phyloP scores from a whole-genome alignment of 495 filamentous ascomycete species.

The Aspergillus baeticus region DNA sequence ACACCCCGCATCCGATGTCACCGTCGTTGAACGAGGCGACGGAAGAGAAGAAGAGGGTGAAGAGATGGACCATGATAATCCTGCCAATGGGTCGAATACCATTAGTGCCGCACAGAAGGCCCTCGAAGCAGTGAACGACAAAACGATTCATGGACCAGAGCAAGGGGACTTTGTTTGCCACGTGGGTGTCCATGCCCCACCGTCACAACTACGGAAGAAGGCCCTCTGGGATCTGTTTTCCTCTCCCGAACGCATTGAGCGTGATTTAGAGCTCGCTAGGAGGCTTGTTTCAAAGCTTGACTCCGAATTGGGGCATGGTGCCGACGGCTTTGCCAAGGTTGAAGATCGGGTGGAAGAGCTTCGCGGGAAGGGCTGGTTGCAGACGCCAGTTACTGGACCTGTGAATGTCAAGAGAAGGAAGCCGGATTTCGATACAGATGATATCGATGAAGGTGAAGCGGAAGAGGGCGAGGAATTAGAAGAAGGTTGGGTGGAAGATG shows the following conservation, averaged over 20 bases:
- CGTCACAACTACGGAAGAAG: conserved; percentile 85
- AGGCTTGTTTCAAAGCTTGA: conserved; percentile 79
- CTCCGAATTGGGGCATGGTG: conserved; percentile 63
- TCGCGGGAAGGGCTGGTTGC: conserved; percentile 68
- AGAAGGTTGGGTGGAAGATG: conserved; percentile 71
- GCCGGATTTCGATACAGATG: conserved; percentile 61
- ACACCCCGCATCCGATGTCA: conserved; percentile 68
- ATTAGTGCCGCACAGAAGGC: conserved; percentile 73
- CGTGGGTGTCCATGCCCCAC: conserved; percentile 91
- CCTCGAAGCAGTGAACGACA: conserved; percentile 88
- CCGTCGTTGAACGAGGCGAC: conserved; percentile 55
- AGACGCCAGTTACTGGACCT: conserved; percentile 61
- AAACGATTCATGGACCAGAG: conserved; percentile 89
- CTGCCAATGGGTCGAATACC: conserved; percentile 23
- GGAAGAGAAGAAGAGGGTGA: conserved; percentile 63
- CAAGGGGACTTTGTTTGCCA: conserved; percentile 96
- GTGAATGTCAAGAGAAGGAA: conserved; percentile 59
- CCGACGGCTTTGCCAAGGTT: conserved; percentile 72
- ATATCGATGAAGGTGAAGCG: conserved; percentile 67
- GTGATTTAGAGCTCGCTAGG: conserved; percentile 75
- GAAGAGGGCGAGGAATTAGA: conserved; percentile 70
- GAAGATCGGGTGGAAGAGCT: conserved; percentile 84
- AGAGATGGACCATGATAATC: conserved; percentile 46
- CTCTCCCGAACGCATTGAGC: conserved; percentile 80
- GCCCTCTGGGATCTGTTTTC: conserved; percentile 96